Conservation (phyloP, 2,329 filamentous ascomycete genomes). For the Microdochium trichocladiopsis region DNA sequence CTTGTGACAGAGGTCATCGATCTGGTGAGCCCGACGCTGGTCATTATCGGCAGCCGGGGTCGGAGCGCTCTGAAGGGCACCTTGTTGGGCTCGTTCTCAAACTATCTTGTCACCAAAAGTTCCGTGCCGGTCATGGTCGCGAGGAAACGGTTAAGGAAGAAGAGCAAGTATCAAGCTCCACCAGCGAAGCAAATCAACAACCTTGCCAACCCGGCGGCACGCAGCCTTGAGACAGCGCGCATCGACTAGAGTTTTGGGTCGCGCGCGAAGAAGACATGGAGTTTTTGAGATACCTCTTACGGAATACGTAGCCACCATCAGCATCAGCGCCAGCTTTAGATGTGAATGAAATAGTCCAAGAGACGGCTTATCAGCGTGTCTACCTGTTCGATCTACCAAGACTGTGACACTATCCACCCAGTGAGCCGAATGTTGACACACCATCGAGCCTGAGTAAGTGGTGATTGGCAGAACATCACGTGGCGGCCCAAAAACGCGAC, state of each 20-base stretch:
- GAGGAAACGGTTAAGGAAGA: conserved; percentile 79
- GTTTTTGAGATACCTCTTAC: not conserved
- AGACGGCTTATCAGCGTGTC: too few relatives aligned
- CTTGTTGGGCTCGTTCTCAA: conserved; percentile 91
- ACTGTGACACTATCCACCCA: too few relatives aligned
- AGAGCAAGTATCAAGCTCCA: conserved; percentile 70
- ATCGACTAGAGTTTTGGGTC: conserved; percentile 52
- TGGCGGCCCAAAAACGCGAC: not conserved
- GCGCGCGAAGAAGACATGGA: too few relatives aligned
- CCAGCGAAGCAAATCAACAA: conserved; percentile 75
- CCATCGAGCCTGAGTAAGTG: not conserved
- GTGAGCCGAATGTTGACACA: too few relatives aligned
- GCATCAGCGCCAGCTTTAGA: too few relatives aligned
- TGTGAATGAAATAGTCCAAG: too few relatives aligned
- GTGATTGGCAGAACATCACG: not conserved
- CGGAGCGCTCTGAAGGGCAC: conserved; percentile 91
- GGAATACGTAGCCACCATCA: too few relatives aligned
- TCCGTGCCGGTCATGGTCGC: conserved; percentile 98
- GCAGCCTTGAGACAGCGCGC: conserved; percentile 64
- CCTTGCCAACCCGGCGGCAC: conserved; percentile 60
- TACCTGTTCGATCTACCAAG: too few relatives aligned
- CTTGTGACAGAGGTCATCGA: conserved; percentile 97
- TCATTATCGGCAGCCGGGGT: conserved; percentile 87
- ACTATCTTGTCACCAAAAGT: conserved; percentile 94
- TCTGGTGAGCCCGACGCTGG: conserved; percentile 80